Evolutionary conservation across 2,329 filamentous ascomycete genomes (phyloP).

Genomic region (Arthrobotrys pseudoclavata): DNA sequence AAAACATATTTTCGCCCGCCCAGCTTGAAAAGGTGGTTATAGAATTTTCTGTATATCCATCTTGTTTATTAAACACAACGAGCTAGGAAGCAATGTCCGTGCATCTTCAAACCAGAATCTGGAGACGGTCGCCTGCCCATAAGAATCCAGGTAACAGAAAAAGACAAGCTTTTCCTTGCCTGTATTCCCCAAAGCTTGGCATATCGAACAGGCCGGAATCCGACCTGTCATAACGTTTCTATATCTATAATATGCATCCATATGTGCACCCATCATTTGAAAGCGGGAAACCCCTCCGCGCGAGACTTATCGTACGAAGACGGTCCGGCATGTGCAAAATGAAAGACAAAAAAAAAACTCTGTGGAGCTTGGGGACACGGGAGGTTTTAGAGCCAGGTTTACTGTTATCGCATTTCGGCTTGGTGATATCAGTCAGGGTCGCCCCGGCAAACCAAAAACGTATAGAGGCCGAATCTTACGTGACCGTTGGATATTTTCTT

Average conservation of each 20-base stretch:
- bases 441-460: constrained; percentile 25
- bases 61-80: constrained; percentile 14
- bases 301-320: constrained; percentile 4
- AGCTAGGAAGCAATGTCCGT: constrained; percentile 20
- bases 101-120: constrained; percentile 27
- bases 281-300: background rate
- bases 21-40: background rate
- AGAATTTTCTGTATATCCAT: background rate
- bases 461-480: constrained; percentile 26
- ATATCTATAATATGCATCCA: background rate
- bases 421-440: constrained; percentile 15
- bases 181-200: constrained; percentile 33
- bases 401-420: constrained; percentile 8
- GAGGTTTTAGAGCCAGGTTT: constrained; percentile 24
- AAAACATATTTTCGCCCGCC: background rate
- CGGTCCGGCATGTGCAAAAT: background rate
- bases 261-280: background rate
- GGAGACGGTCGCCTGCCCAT: constrained; percentile 10
- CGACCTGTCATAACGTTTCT: constrained; percentile 11
- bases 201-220: constrained; percentile 24
- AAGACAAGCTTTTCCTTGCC: constrained; percentile 51
- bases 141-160: constrained; percentile 13
- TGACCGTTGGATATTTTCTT: constrained; percentile 7
- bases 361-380: constrained; percentile 11
- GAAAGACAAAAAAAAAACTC: constrained; percentile 7